Evolutionary conservation across 1,284 basidiomycete species (phyloP).

Genomic region (Phylloporus sp.): DNA sequence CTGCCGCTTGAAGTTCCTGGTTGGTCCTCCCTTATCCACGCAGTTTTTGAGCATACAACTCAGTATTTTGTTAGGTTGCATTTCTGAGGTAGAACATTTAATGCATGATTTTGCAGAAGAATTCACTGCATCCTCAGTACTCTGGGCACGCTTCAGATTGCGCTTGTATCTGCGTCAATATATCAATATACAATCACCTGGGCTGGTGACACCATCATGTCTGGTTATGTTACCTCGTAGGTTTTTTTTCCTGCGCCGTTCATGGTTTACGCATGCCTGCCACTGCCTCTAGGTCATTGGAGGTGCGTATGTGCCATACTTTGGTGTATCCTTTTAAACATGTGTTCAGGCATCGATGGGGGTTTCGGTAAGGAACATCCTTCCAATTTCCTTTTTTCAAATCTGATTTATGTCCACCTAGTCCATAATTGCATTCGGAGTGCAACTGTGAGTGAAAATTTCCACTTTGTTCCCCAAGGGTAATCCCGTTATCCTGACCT

Average conservation of each 20-base stretch:
- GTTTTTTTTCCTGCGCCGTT: constrained; percentile 4
- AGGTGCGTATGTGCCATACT: constrained; percentile 27
- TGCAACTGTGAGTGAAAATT: constrained; percentile 36
- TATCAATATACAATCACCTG: constrained; percentile 44
- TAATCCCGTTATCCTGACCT: constrained; percentile 18
- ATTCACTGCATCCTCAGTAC: constrained; percentile 23
- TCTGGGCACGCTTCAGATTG: constrained; percentile 39
- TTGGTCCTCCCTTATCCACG: constrained; percentile 12
- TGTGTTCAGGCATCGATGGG: constrained; percentile 39
- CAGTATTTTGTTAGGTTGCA: constrained; percentile 29
- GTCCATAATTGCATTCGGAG: constrained; percentile 42
- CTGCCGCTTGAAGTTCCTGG: constrained; percentile 30
- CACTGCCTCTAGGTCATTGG: constrained; percentile 29
- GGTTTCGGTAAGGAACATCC: constrained; percentile 30
- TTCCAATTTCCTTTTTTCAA: neutral
- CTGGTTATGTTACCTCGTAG: constrained; percentile 37
- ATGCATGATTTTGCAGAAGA: neutral
- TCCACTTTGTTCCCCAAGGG: neutral
- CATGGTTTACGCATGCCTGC: constrained; percentile 5
- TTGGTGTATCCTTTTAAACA: neutral
- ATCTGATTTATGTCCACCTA: constrained; percentile 5
- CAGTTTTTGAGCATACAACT: constrained; percentile 8
- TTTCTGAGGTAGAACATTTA: constrained; percentile 32
- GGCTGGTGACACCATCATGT: constrained; percentile 34
- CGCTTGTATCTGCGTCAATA: constrained; percentile 40